Evolutionary conservation across 2,329 filamentous ascomycete species (phyloP).

Genomic region (Aspergillus versicolor): DNA sequence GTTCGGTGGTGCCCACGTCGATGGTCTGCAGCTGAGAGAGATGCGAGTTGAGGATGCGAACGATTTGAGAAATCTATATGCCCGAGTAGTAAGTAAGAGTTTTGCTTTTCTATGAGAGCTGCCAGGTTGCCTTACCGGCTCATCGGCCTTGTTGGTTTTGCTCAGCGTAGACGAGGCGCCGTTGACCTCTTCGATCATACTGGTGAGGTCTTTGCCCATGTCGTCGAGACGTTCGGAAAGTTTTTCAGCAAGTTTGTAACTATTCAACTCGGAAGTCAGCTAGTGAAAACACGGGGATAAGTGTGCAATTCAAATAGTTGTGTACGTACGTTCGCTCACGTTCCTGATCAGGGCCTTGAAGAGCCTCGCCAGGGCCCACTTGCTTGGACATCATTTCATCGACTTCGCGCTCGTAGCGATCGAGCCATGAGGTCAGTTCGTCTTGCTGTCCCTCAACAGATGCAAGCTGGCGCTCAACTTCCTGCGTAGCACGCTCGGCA

Average conservation of each 20-base stretch:
- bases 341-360: conserved; percentile 90
- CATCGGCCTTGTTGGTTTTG: conserved; percentile 85
- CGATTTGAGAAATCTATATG: conserved; percentile 82
- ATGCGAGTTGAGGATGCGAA: conserved; percentile 90
- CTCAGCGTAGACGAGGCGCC: conserved; percentile 82
- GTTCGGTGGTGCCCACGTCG: conserved; percentile 75
- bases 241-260: conserved; percentile 89
- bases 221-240: conserved; percentile 86
- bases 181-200: conserved; percentile 99
- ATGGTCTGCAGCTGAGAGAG: conserved; percentile 91
- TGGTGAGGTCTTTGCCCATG: conserved; percentile 86
- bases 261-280: conserved; percentile 24
- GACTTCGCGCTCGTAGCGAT: conserved; percentile 88
- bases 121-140: conserved; percentile 66
- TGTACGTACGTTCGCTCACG: conserved; percentile 76
- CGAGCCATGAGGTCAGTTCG: conserved; percentile 83
- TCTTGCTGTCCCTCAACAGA: conserved; percentile 90
- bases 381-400: conserved; percentile 83
- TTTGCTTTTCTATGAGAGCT: background rate
- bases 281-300: background rate
- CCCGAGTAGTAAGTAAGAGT: background rate
- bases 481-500: conserved; percentile 85
- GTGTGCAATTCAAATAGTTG: background rate
- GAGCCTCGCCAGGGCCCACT: conserved; percentile 70
- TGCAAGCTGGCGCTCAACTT: conserved; percentile 88